Evolutionary conservation across 768 basidiomycete species (phyloP).

Genomic region (Boletus rubropictus): DNA sequence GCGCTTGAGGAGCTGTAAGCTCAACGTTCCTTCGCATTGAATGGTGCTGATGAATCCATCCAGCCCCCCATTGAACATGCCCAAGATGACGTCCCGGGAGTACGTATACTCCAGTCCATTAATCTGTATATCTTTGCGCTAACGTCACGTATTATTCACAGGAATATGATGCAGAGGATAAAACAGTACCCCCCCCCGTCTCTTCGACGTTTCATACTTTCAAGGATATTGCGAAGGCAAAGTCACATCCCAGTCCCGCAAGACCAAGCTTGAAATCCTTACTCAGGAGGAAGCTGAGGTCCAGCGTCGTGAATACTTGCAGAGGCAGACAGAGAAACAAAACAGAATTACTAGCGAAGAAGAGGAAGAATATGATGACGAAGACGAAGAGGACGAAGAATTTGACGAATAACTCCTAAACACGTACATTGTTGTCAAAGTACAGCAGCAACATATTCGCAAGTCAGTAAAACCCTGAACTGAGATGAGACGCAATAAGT

Average conservation of each 20-base stretch:
- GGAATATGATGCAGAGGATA: constrained; percentile 23
- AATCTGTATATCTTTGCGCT: not conserved
- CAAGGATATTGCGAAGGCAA: constrained; percentile 22
- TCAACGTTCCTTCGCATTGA: not conserved
- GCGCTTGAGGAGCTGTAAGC: constrained; percentile 21
- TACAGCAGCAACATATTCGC: not conserved
- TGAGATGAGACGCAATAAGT: too few relatives aligned
- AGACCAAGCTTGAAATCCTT: constrained; percentile 20
- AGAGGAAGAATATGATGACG: constrained; percentile 8
- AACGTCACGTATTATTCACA: not conserved
- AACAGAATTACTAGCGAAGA: constrained; percentile 10
- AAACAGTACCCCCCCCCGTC: constrained; percentile 13
- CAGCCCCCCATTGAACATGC: constrained; percentile 23
- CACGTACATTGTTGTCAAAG: not conserved
- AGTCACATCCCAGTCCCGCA: constrained; percentile 18
- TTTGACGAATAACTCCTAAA: not conserved
- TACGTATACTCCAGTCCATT: not conserved
- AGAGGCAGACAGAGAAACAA: constrained; percentile 3
- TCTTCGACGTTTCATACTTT: constrained; percentile 22
- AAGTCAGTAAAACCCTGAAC: not conserved
- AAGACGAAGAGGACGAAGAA: not conserved
- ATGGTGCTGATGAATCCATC: not conserved
- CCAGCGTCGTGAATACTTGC: constrained; percentile 1
- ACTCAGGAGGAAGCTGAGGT: constrained; percentile 16
- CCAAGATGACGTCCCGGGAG: not conserved